Percentiles rank a stretch among this genome's conserved stretches.
These are phyloP conservation scores for Vicia faba DNA, from an alignment of 306 rosid species.

Conservation along the genomic window DNA sequence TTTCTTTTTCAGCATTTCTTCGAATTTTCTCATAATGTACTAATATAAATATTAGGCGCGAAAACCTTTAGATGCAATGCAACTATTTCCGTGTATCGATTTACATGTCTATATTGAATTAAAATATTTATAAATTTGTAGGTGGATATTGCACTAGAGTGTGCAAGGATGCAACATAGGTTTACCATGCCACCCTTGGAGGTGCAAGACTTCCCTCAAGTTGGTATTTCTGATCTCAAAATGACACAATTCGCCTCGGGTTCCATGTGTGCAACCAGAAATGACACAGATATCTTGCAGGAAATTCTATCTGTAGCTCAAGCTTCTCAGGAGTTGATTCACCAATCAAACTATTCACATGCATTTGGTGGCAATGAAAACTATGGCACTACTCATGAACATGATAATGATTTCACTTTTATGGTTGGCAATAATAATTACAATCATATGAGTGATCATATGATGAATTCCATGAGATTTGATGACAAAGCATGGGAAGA, in stretches of 20 bases:
- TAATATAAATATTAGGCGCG: too few relatives aligned
- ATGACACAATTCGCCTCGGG: constrained; percentile 43
- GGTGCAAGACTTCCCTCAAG: constrained; percentile 67
- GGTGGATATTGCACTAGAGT: constrained; percentile 91
- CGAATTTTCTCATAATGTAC: too few relatives aligned
- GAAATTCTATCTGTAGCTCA: constrained; percentile 95
- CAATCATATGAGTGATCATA: constrained; percentile 40
- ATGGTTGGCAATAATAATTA: constrained; percentile 45
- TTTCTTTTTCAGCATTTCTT: too few relatives aligned
- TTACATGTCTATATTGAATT: too few relatives aligned
- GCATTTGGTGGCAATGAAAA: constrained; percentile 47
- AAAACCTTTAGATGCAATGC: too few relatives aligned
- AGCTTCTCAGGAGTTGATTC: constrained; percentile 72
- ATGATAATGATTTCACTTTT: constrained; percentile 64
- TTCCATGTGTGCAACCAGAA: constrained; percentile 39
- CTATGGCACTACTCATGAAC: constrained; percentile 37
- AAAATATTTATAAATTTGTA: constrained; percentile 11
- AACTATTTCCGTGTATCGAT: too few relatives aligned
- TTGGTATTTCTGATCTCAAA: constrained; percentile 51
- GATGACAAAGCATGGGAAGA: constrained; percentile 62
- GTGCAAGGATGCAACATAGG: constrained; percentile 94
- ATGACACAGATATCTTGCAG: constrained; percentile 71
- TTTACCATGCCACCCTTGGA: constrained; percentile 80
- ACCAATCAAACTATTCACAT: constrained; percentile 51
- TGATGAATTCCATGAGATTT: constrained; percentile 49